Evolutionary conservation across 2,329 filamentous ascomycete species (phyloP).

Genomic region (Aspergillus sp.): DNA sequence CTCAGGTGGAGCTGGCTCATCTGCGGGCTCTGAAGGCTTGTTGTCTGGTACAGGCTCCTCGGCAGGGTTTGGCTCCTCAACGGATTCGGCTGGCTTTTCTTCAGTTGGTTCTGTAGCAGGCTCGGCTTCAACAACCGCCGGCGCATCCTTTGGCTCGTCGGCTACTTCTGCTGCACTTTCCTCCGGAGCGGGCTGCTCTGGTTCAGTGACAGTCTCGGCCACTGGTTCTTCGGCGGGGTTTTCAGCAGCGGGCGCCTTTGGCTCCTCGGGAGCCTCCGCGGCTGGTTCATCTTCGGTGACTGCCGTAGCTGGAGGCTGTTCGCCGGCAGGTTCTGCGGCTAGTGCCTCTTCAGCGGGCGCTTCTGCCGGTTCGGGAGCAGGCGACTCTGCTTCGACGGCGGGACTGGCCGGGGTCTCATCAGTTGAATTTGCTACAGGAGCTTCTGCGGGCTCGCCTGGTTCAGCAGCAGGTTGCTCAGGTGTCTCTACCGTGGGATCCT

Average conservation of each 20-base stretch:
- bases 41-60: conserved; percentile 21
- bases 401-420: background rate
- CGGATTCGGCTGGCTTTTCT: background rate
- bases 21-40: conserved; percentile 5
- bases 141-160: background rate
- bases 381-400: background rate
- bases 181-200: conserved; percentile 1
- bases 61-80: conserved; percentile 1
- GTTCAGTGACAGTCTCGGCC: conserved; percentile 18
- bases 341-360: conserved; percentile 11
- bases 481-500: conserved; percentile 6
- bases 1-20: conserved; percentile 17
- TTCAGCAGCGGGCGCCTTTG: background rate
- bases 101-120: background rate
- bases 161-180: background rate
- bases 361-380: conserved; percentile 4
- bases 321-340: conserved; percentile 9
- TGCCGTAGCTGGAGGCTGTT: conserved; percentile 15
- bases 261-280: background rate
- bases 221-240: background rate
- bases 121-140: background rate
- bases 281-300: conserved; percentile 2
- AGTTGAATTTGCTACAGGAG: conserved; percentile 13
- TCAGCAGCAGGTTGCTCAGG: background rate
- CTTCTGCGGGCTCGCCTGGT: conserved; percentile 5